phyloP scores from a whole-genome alignment of 805 yeast genomes.

The Candida alai region DNA sequence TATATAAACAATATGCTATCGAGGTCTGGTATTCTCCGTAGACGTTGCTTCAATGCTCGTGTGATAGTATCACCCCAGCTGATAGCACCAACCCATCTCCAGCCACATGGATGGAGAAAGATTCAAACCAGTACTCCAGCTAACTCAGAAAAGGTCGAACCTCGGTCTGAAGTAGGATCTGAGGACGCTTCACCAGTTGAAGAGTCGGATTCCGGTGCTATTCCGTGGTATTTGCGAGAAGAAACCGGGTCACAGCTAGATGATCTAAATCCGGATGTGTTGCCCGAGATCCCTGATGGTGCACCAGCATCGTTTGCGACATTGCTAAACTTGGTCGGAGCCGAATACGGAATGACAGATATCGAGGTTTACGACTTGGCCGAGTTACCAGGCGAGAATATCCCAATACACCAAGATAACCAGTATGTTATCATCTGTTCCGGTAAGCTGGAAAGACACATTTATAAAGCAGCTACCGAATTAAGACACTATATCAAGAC shows the following conservation, averaged over 20 bases:
- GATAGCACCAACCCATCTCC: too few relatives aligned
- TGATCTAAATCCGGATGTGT: slow-evolving; percentile 16
- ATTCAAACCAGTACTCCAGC: neutral
- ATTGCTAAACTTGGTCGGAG: slow-evolving; percentile 45
- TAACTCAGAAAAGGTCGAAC: neutral
- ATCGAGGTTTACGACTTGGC: slow-evolving; percentile 63
- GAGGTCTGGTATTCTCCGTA: too few relatives aligned
- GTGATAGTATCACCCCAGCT: too few relatives aligned
- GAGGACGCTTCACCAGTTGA: neutral
- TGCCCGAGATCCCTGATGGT: slow-evolving; percentile 58
- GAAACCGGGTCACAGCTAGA: slow-evolving; percentile 31
- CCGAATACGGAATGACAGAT: slow-evolving; percentile 64
- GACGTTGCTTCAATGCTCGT: too few relatives aligned
- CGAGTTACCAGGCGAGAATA: slow-evolving; percentile 25
- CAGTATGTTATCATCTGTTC: slow-evolving; percentile 55
- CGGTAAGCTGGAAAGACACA: slow-evolving; percentile 74
- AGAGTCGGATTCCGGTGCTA: slow-evolving; percentile 3
- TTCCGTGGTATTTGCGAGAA: slow-evolving; percentile 64
- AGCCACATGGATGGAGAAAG: too few relatives aligned
- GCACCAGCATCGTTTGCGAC: slow-evolving; percentile 52
- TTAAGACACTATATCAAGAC: slow-evolving; percentile 58
- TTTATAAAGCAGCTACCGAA: slow-evolving; percentile 64
- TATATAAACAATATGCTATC: too few relatives aligned
- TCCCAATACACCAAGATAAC: slow-evolving; percentile 25
- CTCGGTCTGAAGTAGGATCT: neutral